Percentiles rank a stretch among this genome's conserved stretches.
These are phyloP conservation scores for Gaertneriomyces semiglobifer DNA, from an alignment of 192 early-diverging fungal genomes.

Conservation along the genomic window DNA sequence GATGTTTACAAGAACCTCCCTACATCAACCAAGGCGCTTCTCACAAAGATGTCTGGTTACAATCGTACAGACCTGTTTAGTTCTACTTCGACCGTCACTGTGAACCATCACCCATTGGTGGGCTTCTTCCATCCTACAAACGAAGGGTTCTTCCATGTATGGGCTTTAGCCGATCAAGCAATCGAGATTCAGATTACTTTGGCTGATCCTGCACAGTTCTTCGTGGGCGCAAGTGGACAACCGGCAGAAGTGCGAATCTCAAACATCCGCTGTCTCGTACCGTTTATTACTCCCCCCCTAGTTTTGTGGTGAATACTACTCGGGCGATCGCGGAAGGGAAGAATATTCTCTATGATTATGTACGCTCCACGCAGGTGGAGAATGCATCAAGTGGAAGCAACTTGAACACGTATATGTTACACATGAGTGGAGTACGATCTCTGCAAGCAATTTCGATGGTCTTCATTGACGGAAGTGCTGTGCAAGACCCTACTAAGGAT, in stretches of 20 bases:
- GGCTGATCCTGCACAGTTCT: not conserved
- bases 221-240: not conserved
- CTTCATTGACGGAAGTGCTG: constrained; percentile 3
- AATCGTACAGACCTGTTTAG: constrained; percentile 8
- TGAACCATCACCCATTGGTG: not conserved
- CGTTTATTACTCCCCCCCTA: not conserved
- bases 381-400: not conserved
- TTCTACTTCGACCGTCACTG: not conserved
- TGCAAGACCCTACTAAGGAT: not conserved
- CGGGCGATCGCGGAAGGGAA: not conserved
- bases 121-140: constrained; percentile 11
- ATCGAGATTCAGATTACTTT: not conserved
- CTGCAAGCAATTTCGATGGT: not conserved
- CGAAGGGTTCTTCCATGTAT: not conserved
- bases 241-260: not conserved
- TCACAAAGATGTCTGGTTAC: constrained; percentile 7
- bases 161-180: not conserved
- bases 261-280: not conserved
- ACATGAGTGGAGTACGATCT: not conserved
- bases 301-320: not conserved
- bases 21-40: constrained; percentile 1
- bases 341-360: constrained; percentile 10
- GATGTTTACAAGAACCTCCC: constrained; percentile 5
- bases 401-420: not conserved
- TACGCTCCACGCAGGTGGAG: not conserved